Evolutionary conservation across 1,139 yeast species (phyloP).

Genomic region (Petasospora rhodanensis): DNA sequence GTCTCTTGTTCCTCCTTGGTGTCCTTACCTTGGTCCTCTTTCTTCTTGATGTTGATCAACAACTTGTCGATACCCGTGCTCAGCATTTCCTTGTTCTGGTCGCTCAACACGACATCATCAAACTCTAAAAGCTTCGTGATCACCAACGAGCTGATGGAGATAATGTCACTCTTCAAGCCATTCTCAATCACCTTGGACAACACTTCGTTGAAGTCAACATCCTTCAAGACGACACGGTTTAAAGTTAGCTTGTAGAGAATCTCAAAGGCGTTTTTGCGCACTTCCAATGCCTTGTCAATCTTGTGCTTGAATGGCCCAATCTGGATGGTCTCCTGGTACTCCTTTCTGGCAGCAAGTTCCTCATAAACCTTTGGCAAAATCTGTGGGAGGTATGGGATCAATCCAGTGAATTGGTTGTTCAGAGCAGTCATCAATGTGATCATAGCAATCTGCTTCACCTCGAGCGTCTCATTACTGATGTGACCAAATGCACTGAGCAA

Average conservation of each 20-base stretch:
- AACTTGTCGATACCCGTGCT: conserved; percentile 25
- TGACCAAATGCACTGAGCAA: conserved; percentile 26
- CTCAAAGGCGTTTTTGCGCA: conserved; percentile 72
- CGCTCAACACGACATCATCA: conserved; percentile 22
- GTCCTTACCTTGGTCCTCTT: conserved; percentile 25
- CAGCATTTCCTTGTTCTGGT: conserved; percentile 15
- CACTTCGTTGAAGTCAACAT: conserved; percentile 23
- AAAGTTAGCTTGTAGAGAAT: conserved; percentile 51
- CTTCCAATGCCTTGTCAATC: conserved; percentile 73
- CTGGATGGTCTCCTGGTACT: conserved; percentile 61
- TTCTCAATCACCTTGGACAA: conserved; percentile 17
- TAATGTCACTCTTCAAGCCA: conserved; percentile 24
- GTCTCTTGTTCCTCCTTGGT: conserved; percentile 27
- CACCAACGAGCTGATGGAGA: conserved; percentile 23
- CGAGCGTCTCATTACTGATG: conserved; percentile 34
- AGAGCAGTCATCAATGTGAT: conserved; percentile 58
- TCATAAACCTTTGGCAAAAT: conserved; percentile 50
- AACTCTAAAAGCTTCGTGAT: conserved; percentile 23
- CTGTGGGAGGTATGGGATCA: conserved; percentile 44
- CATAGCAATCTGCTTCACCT: conserved; percentile 52
- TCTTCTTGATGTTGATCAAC: conserved; percentile 22
- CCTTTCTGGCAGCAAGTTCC: conserved; percentile 53
- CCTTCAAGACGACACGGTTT: conserved; percentile 18
- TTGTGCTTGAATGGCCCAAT: conserved; percentile 89
- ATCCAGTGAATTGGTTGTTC: conserved; percentile 50